Percentiles rank a stretch among this genome's conserved stretches.
These are phyloP conservation scores for Chrysoporthe austroafricana DNA, from an alignment of 2,329 filamentous ascomycete species.

Conservation along the genomic window DNA sequence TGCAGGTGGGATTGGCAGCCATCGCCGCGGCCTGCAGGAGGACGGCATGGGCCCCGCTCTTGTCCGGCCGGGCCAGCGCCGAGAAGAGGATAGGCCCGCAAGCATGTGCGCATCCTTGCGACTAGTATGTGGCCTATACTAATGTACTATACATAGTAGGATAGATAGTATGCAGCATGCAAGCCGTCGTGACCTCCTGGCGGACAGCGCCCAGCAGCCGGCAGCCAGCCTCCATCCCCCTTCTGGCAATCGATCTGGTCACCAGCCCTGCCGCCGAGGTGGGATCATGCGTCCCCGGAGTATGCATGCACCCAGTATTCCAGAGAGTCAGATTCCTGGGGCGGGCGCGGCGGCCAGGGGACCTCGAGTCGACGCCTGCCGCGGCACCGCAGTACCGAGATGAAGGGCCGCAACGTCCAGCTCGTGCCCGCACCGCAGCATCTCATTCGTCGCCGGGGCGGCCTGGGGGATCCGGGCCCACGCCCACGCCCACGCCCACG, in stretches of 20 bases:
- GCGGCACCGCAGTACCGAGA: not conserved
- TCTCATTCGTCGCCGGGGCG: not conserved
- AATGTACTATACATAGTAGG: not conserved
- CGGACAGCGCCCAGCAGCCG: too few relatives aligned
- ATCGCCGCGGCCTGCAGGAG: slow-evolving; percentile 4
- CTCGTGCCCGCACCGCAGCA: not conserved
- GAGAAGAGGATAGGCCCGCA: not conserved
- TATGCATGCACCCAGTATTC: too few relatives aligned
- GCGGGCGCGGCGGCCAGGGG: too few relatives aligned
- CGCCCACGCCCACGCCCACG: not conserved
- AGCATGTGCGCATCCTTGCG: not conserved
- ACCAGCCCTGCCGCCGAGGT: too few relatives aligned
- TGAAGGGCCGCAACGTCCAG: not conserved
- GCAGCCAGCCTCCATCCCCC: too few relatives aligned
- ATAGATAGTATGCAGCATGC: not conserved
- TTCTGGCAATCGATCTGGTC: too few relatives aligned
- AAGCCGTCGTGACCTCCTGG: not conserved
- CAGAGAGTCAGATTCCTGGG: too few relatives aligned
- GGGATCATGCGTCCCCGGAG: too few relatives aligned
- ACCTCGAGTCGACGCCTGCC: not conserved
- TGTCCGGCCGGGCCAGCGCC: slow-evolving; percentile 7
- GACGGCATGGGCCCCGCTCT: slow-evolving; percentile 2
- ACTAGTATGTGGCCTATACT: not conserved
- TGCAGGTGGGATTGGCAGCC: slow-evolving; percentile 6
- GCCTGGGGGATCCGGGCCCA: not conserved